phyloP scores from a whole-genome alignment of 768 basidiomycete species.

The Guyanaporus albipodus region DNA sequence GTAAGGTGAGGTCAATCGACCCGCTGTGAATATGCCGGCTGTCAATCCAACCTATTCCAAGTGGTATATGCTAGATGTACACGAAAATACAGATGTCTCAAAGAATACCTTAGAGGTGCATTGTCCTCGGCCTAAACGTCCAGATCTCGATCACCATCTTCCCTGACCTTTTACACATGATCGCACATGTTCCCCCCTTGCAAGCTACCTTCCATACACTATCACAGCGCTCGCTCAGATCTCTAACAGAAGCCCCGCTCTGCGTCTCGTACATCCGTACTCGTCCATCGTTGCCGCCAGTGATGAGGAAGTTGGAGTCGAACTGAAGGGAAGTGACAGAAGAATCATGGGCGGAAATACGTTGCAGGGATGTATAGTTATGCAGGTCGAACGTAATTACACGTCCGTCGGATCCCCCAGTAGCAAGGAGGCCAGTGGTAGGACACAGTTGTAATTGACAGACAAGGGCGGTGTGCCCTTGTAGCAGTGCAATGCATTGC shows the following conservation, averaged over 20 bases:
- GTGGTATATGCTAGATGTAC: not conserved
- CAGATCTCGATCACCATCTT: conserved; percentile 89
- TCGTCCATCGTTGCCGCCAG: conserved; percentile 81
- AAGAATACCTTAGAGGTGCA: conserved; percentile 11
- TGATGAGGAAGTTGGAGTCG: conserved; percentile 76
- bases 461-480: conserved; percentile 90
- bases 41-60: too few relatives aligned
- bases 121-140: conserved; percentile 53
- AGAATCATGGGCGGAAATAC: conserved; percentile 86
- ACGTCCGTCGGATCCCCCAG: conserved; percentile 86
- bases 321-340: conserved; percentile 86
- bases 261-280: conserved; percentile 68
- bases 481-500: conserved; percentile 76
- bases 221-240: conserved; percentile 73
- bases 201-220: conserved; percentile 85
- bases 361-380: conserved; percentile 45
- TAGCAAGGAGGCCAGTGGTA: conserved; percentile 53
- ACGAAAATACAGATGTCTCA: not conserved
- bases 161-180: conserved; percentile 76
- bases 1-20: too few relatives aligned
- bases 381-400: conserved; percentile 65
- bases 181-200: conserved; percentile 65
- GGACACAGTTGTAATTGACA: conserved; percentile 83
- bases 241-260: conserved; percentile 66
- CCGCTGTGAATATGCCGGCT: too few relatives aligned